Base-by-base conservation (phyloP, 2,329 filamentous ascomycete species). In the Drechslerella dactyloides region DNA sequence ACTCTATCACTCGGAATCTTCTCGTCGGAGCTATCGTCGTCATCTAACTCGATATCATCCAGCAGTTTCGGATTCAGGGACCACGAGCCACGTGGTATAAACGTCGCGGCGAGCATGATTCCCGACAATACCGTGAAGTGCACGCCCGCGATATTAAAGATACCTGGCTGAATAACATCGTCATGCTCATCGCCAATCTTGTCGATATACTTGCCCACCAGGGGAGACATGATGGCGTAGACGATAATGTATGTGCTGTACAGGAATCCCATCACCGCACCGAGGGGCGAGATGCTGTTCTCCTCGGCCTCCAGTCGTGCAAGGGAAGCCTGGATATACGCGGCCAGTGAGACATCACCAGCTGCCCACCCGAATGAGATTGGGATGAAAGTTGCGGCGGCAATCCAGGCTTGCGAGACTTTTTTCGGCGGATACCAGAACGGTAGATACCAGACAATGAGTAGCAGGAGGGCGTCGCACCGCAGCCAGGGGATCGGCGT, bases 401-500 rank as follows among this genome's bases (percentile, higher is more conserved):
- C 79, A 15, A 81, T 80, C 82, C 80, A 84, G 2, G 82, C 82
- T 69, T 83, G 80, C 0, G 76, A 75, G 8, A 83, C 81, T 3
- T 82, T 75, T 1, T 24, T 65, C 42, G 60, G 50, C 60, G 68
- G 68, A 15, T 65, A 46, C 68, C 68, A 72, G 55, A 30, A 72
- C 17, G 68, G 55, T 27, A 72, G 50, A 35, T 65, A 72, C 66
- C 66, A 70, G 2, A 84, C 80, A 24, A 83, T 80, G 2, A 83
- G 75, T 23, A 84, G 75, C 57, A 81, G 78, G 35, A 83, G 69
- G 1, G 82, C 80, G 68, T 84, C 83, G 6, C 83, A 75, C 11
- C 83, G 81, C 33, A 84, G 78, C 82, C 82, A 84, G 1, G 82
- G 82, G 69, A 84, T 83, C 1, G 83, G 83, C 1, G 82, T 84